phyloP scores from a whole-genome alignment of 2,329 filamentous ascomycete species.

The Penicillium polonicum region DNA sequence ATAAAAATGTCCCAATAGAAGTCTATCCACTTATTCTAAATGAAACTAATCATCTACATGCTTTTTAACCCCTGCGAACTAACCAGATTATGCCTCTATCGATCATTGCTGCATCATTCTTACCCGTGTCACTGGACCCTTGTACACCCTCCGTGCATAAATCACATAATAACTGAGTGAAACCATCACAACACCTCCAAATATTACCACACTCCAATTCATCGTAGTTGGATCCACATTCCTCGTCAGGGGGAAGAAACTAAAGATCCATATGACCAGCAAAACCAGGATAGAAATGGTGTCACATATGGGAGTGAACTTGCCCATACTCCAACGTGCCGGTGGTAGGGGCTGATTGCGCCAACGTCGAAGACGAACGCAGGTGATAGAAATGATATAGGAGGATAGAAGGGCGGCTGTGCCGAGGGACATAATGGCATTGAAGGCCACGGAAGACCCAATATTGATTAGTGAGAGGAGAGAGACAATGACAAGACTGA shows the following conservation, averaged over 20 bases:
- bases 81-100: not conserved
- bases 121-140: not conserved
- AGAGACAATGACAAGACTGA: constrained; percentile 10
- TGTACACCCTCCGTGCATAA: not conserved
- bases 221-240: not conserved
- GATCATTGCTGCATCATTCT: not conserved
- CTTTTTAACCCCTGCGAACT: no score
- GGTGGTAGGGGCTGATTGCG: not conserved
- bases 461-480: constrained; percentile 38
- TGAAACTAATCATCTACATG: no score
- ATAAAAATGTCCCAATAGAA: no score
- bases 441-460: constrained; percentile 40
- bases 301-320: not conserved
- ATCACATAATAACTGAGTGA: not conserved
- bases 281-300: not conserved
- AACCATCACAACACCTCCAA: not conserved
- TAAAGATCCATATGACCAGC: not conserved
- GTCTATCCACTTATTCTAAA: not conserved
- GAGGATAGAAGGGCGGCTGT: constrained; percentile 36
- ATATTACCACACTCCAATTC: not conserved
- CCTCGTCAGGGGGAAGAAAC: not conserved
- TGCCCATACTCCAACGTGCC: not conserved
- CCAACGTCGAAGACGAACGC: not conserved
- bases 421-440: constrained; percentile 40
- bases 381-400: constrained; percentile 24